phyloP scores from a whole-genome alignment of 2,329 filamentous ascomycete genomes.

The Periconia sp. region DNA sequence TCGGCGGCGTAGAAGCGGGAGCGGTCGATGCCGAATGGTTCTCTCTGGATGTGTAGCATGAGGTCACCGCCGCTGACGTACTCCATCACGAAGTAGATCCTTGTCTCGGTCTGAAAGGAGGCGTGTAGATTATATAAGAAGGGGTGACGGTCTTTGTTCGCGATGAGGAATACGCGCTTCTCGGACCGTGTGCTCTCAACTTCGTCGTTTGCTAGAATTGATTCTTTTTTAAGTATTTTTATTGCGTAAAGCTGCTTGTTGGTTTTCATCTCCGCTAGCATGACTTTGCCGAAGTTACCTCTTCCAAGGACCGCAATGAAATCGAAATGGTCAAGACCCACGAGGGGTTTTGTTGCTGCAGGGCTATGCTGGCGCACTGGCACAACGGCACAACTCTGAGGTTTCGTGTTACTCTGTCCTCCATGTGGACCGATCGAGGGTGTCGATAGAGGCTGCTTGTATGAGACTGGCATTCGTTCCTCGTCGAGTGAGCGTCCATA shows the following conservation, averaged over 20 bases:
- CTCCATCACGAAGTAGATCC: constrained; percentile 99
- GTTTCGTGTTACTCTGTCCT: constrained; percentile 66
- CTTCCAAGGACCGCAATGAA: constrained; percentile 97
- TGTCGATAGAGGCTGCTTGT: constrained; percentile 35
- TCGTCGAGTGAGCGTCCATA: constrained; percentile 52
- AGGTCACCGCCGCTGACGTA: constrained; percentile 98
- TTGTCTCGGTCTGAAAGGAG: constrained; percentile 97
- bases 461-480: constrained; percentile 37
- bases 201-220: constrained; percentile 99
- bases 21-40: constrained; percentile 91
- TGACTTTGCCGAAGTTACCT: constrained; percentile 99
- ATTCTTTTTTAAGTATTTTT: constrained; percentile 99
- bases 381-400: constrained; percentile 50
- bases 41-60: constrained; percentile 98
- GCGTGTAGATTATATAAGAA: constrained; percentile 95
- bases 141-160: constrained; percentile 94
- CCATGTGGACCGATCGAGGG: constrained; percentile 34
- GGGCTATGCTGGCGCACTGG: no score
- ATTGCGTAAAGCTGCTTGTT: constrained; percentile 93
- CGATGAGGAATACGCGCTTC: constrained; percentile 95
- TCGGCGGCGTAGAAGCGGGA: constrained; percentile 97
- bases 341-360: constrained; percentile 73
- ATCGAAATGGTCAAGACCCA: constrained; percentile 98
- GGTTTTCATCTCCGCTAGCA: constrained; percentile 96
- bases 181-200: constrained; percentile 97